Conservation (phyloP, 2,329 filamentous ascomycete species). For the Chrysosporium queenslandicum region DNA sequence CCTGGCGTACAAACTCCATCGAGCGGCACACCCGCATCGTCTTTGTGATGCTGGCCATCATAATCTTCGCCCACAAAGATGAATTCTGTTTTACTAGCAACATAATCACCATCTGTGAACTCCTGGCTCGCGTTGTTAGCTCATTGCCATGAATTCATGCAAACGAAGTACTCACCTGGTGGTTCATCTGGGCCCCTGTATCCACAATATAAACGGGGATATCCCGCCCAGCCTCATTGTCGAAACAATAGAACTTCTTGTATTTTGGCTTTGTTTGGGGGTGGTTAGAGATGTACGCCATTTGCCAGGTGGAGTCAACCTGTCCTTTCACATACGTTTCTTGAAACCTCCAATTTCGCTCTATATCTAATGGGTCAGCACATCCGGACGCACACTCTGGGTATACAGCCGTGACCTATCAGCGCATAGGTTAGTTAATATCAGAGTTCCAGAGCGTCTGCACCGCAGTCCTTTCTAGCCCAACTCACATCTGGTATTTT, state of each 20-base stretch:
- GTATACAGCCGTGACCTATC: slow-evolving; percentile 11
- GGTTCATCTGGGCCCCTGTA: slow-evolving; percentile 8
- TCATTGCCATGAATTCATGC: neutral
- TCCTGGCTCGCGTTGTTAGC: slow-evolving; percentile 7
- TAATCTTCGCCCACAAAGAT: slow-evolving; percentile 9
- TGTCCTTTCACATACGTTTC: neutral
- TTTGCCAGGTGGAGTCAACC: neutral
- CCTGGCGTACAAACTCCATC: neutral
- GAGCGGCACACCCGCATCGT: slow-evolving; percentile 9
- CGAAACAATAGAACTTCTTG: slow-evolving; percentile 8
- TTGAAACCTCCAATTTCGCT: slow-evolving; percentile 9
- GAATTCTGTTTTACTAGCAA: slow-evolving; percentile 7
- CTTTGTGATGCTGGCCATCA: slow-evolving; percentile 9
- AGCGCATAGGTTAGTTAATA: neutral
- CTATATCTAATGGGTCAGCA: neutral
- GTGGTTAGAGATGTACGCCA: slow-evolving; percentile 6
- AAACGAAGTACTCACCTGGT: slow-evolving; percentile 6
- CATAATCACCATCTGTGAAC: slow-evolving; percentile 10
- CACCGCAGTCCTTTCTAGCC: neutral
- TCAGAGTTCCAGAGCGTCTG: neutral
- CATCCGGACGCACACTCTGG: slow-evolving; percentile 9
- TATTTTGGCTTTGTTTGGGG: neutral
- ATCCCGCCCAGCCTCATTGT: slow-evolving; percentile 8
- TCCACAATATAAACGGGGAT: slow-evolving; percentile 13
- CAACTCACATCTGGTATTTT: slow-evolving; percentile 12